phyloP scores from a whole-genome alignment of 345 rosid species.

The Brassica napus region DNA sequence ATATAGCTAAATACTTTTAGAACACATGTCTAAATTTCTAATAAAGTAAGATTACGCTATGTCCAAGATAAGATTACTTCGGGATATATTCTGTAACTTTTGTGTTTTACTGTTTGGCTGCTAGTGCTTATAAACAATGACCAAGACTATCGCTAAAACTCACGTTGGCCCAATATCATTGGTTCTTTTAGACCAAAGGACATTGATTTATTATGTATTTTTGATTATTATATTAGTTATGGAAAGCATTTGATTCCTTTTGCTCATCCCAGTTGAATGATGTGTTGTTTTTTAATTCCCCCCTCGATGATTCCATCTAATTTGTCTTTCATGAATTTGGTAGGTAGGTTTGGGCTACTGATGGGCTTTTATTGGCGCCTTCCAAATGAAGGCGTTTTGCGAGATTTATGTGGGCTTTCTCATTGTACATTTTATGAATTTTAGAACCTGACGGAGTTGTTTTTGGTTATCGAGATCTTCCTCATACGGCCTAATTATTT shows the following conservation, averaged over 20 bases:
- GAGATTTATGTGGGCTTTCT: background rate
- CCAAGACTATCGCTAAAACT: background rate
- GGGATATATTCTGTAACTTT: background rate
- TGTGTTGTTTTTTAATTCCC: background rate
- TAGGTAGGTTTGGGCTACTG: background rate
- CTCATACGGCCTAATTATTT: background rate
- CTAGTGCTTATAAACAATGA: background rate
- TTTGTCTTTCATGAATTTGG: background rate
- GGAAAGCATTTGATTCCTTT: background rate
- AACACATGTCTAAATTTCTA: background rate
- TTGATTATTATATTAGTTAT: background rate
- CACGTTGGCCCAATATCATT: constrained; percentile 25
- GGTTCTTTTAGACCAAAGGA: background rate
- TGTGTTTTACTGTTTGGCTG: background rate
- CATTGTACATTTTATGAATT: background rate
- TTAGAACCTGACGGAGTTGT: background rate
- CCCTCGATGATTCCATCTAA: background rate
- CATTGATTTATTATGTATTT: background rate
- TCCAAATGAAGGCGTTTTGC: background rate
- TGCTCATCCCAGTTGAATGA: background rate
- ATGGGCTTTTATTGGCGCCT: background rate
- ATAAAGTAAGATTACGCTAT: background rate
- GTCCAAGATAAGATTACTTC: background rate
- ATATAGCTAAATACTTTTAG: background rate
- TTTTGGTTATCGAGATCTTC: background rate